Conservation (phyloP, 2,329 filamentous ascomycete species). For the Aaosphaeria pasadenensis region DNA sequence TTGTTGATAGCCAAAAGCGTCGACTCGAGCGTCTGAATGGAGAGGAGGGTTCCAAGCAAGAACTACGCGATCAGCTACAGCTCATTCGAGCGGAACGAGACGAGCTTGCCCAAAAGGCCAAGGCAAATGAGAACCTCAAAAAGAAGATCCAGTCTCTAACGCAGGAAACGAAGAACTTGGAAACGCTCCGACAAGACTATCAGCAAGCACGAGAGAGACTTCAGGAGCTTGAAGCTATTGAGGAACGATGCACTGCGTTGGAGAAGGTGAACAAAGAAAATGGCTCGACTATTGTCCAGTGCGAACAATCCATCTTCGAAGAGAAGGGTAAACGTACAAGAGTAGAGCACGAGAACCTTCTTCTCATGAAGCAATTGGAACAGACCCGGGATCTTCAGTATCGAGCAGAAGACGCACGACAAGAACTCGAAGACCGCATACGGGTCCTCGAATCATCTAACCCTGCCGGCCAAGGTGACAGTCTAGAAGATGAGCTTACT, state of each 20-base stretch:
- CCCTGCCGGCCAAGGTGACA: slow-evolving; percentile 24
- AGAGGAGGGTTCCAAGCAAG: slow-evolving; percentile 44
- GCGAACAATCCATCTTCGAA: slow-evolving; percentile 52
- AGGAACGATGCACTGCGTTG: slow-evolving; percentile 43
- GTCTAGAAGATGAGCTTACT: slow-evolving; percentile 41
- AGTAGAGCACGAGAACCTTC: slow-evolving; percentile 47
- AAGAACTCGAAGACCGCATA: slow-evolving; percentile 46
- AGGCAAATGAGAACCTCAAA: slow-evolving; percentile 52
- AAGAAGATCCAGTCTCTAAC: slow-evolving; percentile 53
- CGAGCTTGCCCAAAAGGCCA: slow-evolving; percentile 47
- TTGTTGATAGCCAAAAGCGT: slow-evolving; percentile 45
- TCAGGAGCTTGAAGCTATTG: slow-evolving; percentile 43
- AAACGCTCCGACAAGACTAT: slow-evolving; percentile 44
- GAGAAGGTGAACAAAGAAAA: slow-evolving; percentile 53
- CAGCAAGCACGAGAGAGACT: slow-evolving; percentile 44
- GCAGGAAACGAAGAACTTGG: slow-evolving; percentile 45
- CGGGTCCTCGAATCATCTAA: slow-evolving; percentile 40
- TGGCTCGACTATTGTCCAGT: slow-evolving; percentile 47
- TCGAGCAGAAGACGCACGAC: slow-evolving; percentile 46
- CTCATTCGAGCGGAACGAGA: slow-evolving; percentile 48
- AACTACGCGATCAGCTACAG: slow-evolving; percentile 51
- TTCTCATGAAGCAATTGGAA: slow-evolving; percentile 47
- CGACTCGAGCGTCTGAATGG: slow-evolving; percentile 44
- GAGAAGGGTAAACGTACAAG: slow-evolving; percentile 47
- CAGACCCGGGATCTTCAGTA: slow-evolving; percentile 47